Evolutionary conservation across 306 rosid genomes (phyloP), one percentile per base, ranked within the genome.

Genomic region (Gastrolobium villosum): DNA sequence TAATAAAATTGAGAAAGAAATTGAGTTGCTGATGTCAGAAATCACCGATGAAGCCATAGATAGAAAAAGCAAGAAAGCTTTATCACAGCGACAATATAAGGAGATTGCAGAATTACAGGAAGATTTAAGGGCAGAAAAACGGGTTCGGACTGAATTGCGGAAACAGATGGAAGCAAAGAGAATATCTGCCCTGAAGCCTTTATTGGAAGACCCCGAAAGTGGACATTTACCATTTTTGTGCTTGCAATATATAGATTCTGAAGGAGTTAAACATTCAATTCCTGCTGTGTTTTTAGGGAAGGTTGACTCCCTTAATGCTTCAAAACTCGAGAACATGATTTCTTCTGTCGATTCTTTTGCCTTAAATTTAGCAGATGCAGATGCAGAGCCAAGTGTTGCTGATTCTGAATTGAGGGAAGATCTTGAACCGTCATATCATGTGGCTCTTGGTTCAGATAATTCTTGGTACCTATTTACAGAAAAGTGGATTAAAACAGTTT

Each of bases 381-480:
- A 82, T 10, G 78, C 63, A 37, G 87, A 82, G 71, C 66, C 85
- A 11, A 78, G 61, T 61, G 61, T 60, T 64, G 48, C 65, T 65
- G 89, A 82, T 64, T 52, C 77, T 65, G 87, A 79, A 56, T 30
- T 76, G 65, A 84, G 14, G 15, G 65, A 69, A 70, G 87, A 85
- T 55, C 69, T 69, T 56, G 83, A 81, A 67, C 85, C 89, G 61
- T 95, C 97, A 11, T 95, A 95, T 81, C 86, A 92, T 66, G 92
- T 90, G 76, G 98, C 99, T 79, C 95, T 92, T 78, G 99, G 98
- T 44, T 95, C 97, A 61, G 99, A 95, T 84, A 92, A 95, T 75
- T 84, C 97, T 10, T 95, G 99, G 99, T 95, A 92, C 79, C 83
- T 90, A 26, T 92, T 92, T 81, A 88, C 99, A 34, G 97, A 92